Evolutionary conservation across 176 grass and related monocot species (phyloP), one percentile per base, ranked within the genome.

Genomic region (Urochloa ruziziensis): DNA sequence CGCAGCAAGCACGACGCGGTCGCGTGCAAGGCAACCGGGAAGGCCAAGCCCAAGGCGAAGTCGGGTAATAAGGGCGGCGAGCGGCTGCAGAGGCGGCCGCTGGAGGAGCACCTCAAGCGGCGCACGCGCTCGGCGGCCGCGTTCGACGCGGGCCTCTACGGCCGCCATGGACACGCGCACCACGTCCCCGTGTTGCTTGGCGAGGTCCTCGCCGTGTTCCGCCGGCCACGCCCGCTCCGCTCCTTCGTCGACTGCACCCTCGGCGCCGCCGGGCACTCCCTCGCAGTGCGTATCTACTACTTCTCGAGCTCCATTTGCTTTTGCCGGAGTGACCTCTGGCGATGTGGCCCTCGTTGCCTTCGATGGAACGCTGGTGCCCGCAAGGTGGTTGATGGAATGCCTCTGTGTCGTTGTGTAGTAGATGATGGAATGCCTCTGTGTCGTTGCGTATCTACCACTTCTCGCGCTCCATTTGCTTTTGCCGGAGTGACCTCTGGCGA

Each of bases 191-290:
- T 97, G 9, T n/a, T 97, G 82, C 79, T 94, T 25, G 88, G 85
- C 58, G 91, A 94, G 91, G 94, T 97, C 61, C 87, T 93, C 75
- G 80, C 83, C 75, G 76, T 75, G 56, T 96, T 98, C 78, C 67
- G 81, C 76, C 78, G 85, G 63, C 76, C 83, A 6, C 62, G 89
- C 51, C 51, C 46, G 47, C 92, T 95, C 82, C 72, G 87, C 63
- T 98, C 96, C 77, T 96, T 95, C 87, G 91, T 98, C 61, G 91
- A 98, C 73, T 98, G 91, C 84, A 98, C 96, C 35, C 93, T 98
- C 62, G 96, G 96, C 67, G 93, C 93, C 53, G 96, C 82, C 10
- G 91, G 90, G 21, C 96, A 98, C 89, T 98, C 91, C 62, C 86
- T 88, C 29, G 91, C 89, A 70, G 91, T 98, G 27, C 70, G 86